Evolutionary conservation across 2,329 filamentous ascomycete species (phyloP).

Genomic region (Diplodia intermedia): DNA sequence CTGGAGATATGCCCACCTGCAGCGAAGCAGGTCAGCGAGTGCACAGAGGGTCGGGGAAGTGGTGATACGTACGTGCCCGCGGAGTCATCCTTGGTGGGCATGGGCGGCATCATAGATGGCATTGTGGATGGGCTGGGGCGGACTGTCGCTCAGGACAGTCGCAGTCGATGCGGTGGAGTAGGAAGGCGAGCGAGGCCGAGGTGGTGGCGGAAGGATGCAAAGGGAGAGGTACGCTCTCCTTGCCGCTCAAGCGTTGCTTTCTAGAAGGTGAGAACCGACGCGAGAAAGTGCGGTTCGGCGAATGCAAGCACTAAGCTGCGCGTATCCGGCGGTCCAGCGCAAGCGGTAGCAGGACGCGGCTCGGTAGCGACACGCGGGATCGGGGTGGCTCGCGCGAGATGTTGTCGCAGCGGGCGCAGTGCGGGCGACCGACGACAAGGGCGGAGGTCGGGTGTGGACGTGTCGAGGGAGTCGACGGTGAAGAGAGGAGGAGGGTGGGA

Average conservation of each 20-base stretch:
- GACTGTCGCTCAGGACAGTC: conserved; percentile 5
- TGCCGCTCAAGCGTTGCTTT: neutral
- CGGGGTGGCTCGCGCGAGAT: conserved; percentile 11
- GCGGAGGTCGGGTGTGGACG: neutral
- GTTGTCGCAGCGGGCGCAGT: conserved; percentile 11
- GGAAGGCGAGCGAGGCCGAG: neutral
- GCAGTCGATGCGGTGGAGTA: neutral
- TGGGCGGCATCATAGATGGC: conserved; percentile 47
- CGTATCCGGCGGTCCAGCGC: conserved; percentile 19
- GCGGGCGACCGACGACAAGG: conserved; percentile 8
- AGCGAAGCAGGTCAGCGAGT: conserved; percentile 10
- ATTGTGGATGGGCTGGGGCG: conserved; percentile 15
- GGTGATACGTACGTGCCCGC: conserved; percentile 63
- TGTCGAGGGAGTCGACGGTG: conserved; percentile 16
- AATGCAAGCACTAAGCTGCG: conserved; percentile 22
- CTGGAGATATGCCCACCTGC: conserved; percentile 88
- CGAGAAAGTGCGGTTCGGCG: neutral
- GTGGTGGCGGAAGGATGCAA: conserved; percentile 2
- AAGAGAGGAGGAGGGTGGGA: conserved; percentile 1
- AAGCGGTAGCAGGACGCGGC: conserved; percentile 7
- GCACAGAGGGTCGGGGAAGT: neutral
- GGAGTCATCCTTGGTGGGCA: conserved; percentile 65
- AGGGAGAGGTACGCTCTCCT: conserved; percentile 6
- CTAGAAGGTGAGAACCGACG: conserved; percentile 4
- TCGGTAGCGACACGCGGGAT: conserved; percentile 15